phyloP scores from a whole-genome alignment of 2,329 filamentous ascomycete genomes.

The Aspergillus terreus region DNA sequence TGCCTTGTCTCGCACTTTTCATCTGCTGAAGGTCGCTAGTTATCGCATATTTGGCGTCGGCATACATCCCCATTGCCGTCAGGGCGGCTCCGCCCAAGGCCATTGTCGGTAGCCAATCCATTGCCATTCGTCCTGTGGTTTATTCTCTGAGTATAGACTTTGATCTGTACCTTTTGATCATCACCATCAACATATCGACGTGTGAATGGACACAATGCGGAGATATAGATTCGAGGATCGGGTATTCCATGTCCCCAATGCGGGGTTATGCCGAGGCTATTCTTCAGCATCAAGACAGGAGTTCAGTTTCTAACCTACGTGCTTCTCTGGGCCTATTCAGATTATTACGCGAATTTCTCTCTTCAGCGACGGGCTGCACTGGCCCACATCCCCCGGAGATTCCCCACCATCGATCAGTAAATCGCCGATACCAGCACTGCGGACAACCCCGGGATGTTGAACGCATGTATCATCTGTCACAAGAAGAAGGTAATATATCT shows the following conservation, averaged over 20 bases:
- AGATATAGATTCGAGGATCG: neutral
- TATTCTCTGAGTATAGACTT: no score
- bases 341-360: neutral
- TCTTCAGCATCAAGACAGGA: no score
- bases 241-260: neutral
- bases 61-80: neutral
- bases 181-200: no score
- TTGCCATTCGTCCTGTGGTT: neutral
- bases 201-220: no score
- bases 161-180: no score
- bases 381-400: neutral
- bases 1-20: neutral
- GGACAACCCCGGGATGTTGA: neutral
- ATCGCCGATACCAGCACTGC: neutral
- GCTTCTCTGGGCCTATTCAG: neutral
- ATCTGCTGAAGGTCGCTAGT: neutral
- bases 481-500: slow-evolving; percentile 38
- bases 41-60: slow-evolving; percentile 3
- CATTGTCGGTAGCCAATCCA: neutral
- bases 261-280: neutral
- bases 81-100: slow-evolving; percentile 1
- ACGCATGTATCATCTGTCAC: slow-evolving; percentile 41
- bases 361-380: neutral
- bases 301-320: neutral
- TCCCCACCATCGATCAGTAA: neutral